A percentile compares a stretch with the other conserved stretches of the same genome.
phyloP scores from a whole-genome alignment of 176 grass and related monocot genomes.

The Alopecurus myosuroides region DNA sequence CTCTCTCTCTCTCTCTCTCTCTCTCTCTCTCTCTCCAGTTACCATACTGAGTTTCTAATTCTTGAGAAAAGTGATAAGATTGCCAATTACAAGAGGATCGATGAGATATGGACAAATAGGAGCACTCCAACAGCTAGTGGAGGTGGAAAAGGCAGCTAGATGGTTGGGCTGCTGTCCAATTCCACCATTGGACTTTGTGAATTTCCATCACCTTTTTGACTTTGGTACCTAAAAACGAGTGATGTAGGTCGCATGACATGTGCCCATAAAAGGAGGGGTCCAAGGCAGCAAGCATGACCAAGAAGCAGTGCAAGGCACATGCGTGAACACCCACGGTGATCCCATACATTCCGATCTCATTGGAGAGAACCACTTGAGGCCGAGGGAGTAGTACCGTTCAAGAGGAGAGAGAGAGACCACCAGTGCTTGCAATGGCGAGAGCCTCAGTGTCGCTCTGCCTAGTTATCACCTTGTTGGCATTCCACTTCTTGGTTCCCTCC shows the following conservation, averaged over 20 bases:
- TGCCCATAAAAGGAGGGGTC: conserved; percentile 27
- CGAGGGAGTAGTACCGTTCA: neutral
- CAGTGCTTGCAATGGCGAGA: conserved; percentile 31
- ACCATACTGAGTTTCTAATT: neutral
- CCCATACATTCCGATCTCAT: neutral
- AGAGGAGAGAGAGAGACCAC: neutral
- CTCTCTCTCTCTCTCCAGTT: neutral
- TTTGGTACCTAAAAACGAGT: conserved; percentile 30
- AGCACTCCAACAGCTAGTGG: conserved; percentile 40
- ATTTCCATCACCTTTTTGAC: conserved; percentile 42
- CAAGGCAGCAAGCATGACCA: conserved; percentile 11
- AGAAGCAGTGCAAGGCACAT: conserved; percentile 10
- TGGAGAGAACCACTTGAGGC: neutral
- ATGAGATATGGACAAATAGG: conserved; percentile 28
- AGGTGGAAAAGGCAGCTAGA: conserved; percentile 28
- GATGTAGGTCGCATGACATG: conserved; percentile 39
- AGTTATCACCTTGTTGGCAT: conserved; percentile 30
- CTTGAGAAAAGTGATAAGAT: neutral
- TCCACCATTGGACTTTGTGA: conserved; percentile 41
- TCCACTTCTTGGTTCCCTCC: conserved; percentile 31
- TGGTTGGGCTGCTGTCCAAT: conserved; percentile 24
- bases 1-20: neutral
- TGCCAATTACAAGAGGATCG: neutral
- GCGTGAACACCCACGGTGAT: conserved; percentile 3
- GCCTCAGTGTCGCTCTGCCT: conserved; percentile 3